A percentile compares a stretch with the other conserved stretches of the same genome.
phyloP scores from a whole-genome alignment of 805 yeast genomes.

The Scheffersomyces amazonensis region DNA sequence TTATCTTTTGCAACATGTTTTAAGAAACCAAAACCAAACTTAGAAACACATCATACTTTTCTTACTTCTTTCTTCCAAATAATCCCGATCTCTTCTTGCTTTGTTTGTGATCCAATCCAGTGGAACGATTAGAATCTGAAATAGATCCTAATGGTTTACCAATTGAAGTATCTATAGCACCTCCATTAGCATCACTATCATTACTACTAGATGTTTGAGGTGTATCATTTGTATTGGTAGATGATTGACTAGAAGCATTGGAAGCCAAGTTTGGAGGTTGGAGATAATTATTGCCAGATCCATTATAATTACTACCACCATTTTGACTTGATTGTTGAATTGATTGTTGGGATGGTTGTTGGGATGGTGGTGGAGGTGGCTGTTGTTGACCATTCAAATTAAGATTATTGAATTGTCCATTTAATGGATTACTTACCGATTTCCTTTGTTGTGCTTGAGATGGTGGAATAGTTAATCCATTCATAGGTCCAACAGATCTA shows the following conservation, averaged over 20 bases:
- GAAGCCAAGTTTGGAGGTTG: slow-evolving; percentile 11
- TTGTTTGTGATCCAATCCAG: slow-evolving; percentile 10
- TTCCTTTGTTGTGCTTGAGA: slow-evolving; percentile 3
- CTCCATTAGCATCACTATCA: slow-evolving; percentile 7
- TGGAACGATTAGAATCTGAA: slow-evolving; percentile 13
- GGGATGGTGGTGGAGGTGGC: slow-evolving; percentile 1
- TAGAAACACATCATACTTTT: too few species aligned
- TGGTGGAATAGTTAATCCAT: background rate
- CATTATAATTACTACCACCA: background rate
- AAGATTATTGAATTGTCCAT: slow-evolving; percentile 7
- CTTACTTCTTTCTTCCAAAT: slow-evolving; percentile 14
- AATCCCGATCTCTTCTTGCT: slow-evolving; percentile 29
- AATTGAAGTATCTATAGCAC: slow-evolving; percentile 1
- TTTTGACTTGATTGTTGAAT: slow-evolving; percentile 6
- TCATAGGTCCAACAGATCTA: slow-evolving; percentile 6
- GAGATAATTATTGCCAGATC: slow-evolving; percentile 5
- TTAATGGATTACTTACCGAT: slow-evolving; percentile 8
- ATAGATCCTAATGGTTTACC: slow-evolving; percentile 31
- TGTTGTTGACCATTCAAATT: background rate
- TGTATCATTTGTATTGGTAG: slow-evolving; percentile 19
- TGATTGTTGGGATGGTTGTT: too few species aligned
- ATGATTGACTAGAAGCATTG: slow-evolving; percentile 18
- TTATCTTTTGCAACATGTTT: too few species aligned
- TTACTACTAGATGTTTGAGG: slow-evolving; percentile 18
- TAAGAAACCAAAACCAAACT: too few species aligned